Evolutionary conservation across 2,329 filamentous ascomycete genomes (phyloP).

Genomic region (Penicillium sp.): DNA sequence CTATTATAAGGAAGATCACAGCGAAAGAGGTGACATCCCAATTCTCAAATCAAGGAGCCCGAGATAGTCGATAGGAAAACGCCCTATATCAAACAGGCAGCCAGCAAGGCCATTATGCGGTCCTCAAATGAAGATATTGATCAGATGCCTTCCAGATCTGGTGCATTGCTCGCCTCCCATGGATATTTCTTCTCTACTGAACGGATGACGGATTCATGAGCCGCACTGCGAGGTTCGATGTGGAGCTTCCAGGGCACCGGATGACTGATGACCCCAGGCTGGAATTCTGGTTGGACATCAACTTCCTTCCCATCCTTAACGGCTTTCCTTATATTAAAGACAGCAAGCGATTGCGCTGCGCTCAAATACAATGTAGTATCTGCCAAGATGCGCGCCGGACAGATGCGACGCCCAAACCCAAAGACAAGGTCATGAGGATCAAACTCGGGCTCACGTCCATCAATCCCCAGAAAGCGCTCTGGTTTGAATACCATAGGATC

Average conservation of each 20-base stretch:
- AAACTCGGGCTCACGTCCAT: slow-evolving; percentile 28
- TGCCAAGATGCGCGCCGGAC: slow-evolving; percentile 37
- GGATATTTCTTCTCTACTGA: slow-evolving; percentile 6
- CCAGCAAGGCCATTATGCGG: neutral
- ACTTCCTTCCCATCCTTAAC: slow-evolving; percentile 33
- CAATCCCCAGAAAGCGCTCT: slow-evolving; percentile 33
- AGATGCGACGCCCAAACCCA: slow-evolving; percentile 39
- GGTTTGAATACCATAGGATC: slow-evolving; percentile 37
- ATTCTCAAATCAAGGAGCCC: neutral
- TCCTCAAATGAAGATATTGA: neutral
- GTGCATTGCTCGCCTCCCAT: slow-evolving; percentile 12
- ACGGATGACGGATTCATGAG: slow-evolving; percentile 9
- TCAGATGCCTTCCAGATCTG: neutral
- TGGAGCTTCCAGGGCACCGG: slow-evolving; percentile 16
- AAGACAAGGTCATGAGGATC: slow-evolving; percentile 28
- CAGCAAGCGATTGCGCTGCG: slow-evolving; percentile 40
- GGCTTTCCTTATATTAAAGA: slow-evolving; percentile 38
- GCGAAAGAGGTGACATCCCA: neutral
- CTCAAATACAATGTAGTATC: slow-evolving; percentile 37
- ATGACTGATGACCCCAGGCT: slow-evolving; percentile 28
- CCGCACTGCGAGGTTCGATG: slow-evolving; percentile 7
- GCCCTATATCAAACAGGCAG: neutral
- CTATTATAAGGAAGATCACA: neutral
- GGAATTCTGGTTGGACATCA: slow-evolving; percentile 30
- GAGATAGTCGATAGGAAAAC: neutral